A percentile compares a stretch with the other conserved stretches of the same genome.
These are phyloP conservation scores for Pseudohyphozyma bogoriensis DNA, from an alignment of 768 basidiomycete species.

Conservation along the genomic window DNA sequence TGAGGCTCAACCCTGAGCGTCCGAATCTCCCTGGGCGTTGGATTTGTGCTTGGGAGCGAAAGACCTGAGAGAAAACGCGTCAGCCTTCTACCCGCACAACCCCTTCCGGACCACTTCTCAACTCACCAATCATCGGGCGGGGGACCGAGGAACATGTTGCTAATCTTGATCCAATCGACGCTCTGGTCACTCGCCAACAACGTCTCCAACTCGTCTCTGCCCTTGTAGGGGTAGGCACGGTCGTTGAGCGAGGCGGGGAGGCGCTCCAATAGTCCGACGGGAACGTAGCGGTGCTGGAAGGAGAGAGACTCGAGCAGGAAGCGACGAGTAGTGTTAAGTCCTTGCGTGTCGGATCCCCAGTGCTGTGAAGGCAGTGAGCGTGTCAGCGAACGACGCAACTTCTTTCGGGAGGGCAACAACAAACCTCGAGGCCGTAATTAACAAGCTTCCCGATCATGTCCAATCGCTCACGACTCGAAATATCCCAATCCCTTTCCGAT, in stretches of 20 bases:
- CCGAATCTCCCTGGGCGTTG: background rate
- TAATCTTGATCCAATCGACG: slow-evolving; percentile 82
- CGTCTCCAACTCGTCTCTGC: slow-evolving; percentile 76
- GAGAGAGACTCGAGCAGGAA: slow-evolving; percentile 92
- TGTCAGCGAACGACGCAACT: slow-evolving; percentile 3
- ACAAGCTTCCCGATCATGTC: slow-evolving; percentile 40
- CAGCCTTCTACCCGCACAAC: background rate
- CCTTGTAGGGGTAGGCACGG: slow-evolving; percentile 73
- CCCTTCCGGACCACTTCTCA: no score
- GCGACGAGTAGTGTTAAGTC: slow-evolving; percentile 79
- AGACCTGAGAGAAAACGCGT: background rate
- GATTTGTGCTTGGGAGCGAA: background rate
- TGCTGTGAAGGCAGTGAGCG: background rate
- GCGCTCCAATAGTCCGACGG: slow-evolving; percentile 76
- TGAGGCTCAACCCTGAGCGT: background rate
- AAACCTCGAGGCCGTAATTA: slow-evolving; percentile 73
- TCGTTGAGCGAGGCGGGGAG: slow-evolving; percentile 80
- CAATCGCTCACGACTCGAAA: slow-evolving; percentile 31
- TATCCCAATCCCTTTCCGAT: slow-evolving; percentile 22
- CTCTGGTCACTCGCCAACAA: slow-evolving; percentile 68
- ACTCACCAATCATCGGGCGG: slow-evolving; percentile 24
- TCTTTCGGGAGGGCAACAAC: no score
- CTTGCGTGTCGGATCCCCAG: slow-evolving; percentile 42
- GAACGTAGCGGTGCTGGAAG: slow-evolving; percentile 92
- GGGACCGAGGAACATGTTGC: slow-evolving; percentile 35